These are phyloP conservation scores for Clavispora carvajalis DNA, from an alignment of 805 yeast species.

Conservation along the genomic window DNA sequence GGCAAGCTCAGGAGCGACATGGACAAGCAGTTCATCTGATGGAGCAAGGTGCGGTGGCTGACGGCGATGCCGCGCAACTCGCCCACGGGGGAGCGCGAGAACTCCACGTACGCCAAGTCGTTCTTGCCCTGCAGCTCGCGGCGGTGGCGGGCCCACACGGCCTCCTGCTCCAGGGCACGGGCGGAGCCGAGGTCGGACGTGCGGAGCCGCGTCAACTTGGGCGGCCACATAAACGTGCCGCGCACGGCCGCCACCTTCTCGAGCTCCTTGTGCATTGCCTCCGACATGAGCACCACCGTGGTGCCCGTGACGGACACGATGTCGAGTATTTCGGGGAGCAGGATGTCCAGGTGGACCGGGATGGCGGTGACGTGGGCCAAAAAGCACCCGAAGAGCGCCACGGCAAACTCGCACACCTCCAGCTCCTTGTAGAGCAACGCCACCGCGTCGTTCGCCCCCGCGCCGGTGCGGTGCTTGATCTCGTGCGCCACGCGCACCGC, in stretches of 20 bases:
- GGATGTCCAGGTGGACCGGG: slow-evolving; percentile 76
- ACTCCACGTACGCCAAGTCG: slow-evolving; percentile 90
- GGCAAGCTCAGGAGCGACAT: slow-evolving; percentile 65
- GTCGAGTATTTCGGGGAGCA: slow-evolving; percentile 61
- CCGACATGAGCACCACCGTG: slow-evolving; percentile 76
- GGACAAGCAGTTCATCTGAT: slow-evolving; percentile 77
- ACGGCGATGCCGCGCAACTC: slow-evolving; percentile 90
- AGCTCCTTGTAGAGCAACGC: slow-evolving; percentile 75
- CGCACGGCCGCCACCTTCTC: slow-evolving; percentile 53
- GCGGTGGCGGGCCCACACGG: slow-evolving; percentile 9
- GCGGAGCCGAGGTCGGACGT: slow-evolving; percentile 81
- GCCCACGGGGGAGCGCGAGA: slow-evolving; percentile 83
- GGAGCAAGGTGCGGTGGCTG: slow-evolving; percentile 80
- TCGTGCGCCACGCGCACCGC: slow-evolving; percentile 88
- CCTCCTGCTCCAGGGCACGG: slow-evolving; percentile 32
- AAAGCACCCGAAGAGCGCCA: slow-evolving; percentile 86
- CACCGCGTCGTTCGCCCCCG: slow-evolving; percentile 79
- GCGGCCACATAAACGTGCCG: slow-evolving; percentile 60
- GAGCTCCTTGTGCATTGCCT: slow-evolving; percentile 65
- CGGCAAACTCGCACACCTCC: slow-evolving; percentile 80
- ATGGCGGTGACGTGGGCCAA: slow-evolving; percentile 93
- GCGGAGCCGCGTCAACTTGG: slow-evolving; percentile 69
- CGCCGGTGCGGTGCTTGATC: slow-evolving; percentile 63
- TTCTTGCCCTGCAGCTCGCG: slow-evolving; percentile 14
- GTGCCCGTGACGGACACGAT: slow-evolving; percentile 72